Conservation (phyloP, 768 basidiomycete genomes). For the Boletus patriciae region DNA sequence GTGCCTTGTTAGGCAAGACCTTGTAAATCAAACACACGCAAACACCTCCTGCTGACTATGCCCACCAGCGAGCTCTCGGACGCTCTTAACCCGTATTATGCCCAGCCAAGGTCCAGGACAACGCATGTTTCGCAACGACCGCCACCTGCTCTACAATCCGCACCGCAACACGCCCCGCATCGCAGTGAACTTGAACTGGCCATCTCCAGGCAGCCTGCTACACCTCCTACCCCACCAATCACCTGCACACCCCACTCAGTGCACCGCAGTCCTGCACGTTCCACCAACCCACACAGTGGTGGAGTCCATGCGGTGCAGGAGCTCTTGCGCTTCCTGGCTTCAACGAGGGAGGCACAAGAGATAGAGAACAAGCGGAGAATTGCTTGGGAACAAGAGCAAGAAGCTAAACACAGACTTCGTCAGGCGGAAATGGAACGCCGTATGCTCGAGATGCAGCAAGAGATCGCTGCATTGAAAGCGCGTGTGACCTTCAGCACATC, state of each 20-base stretch:
- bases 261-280: constrained; percentile 8
- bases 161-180: constrained; percentile 50
- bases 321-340: constrained; percentile 55
- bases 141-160: constrained; percentile 30
- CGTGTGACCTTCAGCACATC: constrained; percentile 33
- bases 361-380: constrained; percentile 57
- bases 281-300: constrained; percentile 34
- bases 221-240: constrained; percentile 35
- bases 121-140: constrained; percentile 19
- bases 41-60: constrained; percentile 40
- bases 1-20: constrained; percentile 25
- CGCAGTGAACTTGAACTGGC: constrained; percentile 67
- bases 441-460: constrained; percentile 54
- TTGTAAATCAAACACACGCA: constrained; percentile 32
- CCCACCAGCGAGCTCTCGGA: constrained; percentile 74
- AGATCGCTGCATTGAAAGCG: constrained; percentile 48
- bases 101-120: constrained; percentile 41
- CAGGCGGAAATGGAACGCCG: constrained; percentile 61
- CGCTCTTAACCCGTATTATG: constrained; percentile 70
- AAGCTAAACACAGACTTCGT: constrained; percentile 52
- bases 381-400: constrained; percentile 72
- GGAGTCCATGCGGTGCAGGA: constrained; percentile 55
- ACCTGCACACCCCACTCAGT: background rate
- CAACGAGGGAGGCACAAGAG: constrained; percentile 59
- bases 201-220: constrained; percentile 37